A percentile compares a stretch with the other conserved stretches of the same genome.
Conservation (phyloP, 306 rosid species). For the Cicer yamashitae region DNA sequence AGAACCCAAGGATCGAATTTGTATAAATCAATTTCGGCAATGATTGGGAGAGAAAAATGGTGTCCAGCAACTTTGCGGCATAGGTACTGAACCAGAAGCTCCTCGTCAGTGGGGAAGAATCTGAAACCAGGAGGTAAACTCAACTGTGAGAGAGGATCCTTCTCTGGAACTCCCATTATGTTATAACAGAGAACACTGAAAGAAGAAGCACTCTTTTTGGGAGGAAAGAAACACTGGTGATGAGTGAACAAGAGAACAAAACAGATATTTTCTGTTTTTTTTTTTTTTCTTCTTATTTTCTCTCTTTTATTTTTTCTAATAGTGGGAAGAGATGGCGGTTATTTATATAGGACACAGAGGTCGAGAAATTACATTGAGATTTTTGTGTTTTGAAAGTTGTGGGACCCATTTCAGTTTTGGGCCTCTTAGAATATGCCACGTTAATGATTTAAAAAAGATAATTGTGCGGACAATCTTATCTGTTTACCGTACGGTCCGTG, state of each 20-base stretch:
- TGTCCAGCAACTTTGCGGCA: constrained; percentile 93
- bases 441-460: constrained; percentile 19
- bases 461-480: constrained; percentile 78
- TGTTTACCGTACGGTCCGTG: constrained; percentile 49
- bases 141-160: constrained; percentile 69
- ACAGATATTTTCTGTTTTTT: not conserved
- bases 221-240: too few species aligned
- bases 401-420: constrained; percentile 47
- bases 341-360: constrained; percentile 49
- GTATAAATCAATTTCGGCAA: constrained; percentile 85
- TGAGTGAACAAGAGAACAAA: not conserved
- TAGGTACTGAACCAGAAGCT: constrained; percentile 86
- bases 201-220: too few species aligned
- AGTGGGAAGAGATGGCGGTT: constrained; percentile 33
- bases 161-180: constrained; percentile 66
- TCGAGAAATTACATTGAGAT: constrained; percentile 53
- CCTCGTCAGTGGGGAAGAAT: constrained; percentile 88
- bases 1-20: constrained; percentile 92
- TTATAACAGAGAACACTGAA: not conserved
- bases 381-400: constrained; percentile 43
- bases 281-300: not conserved
- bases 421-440: constrained; percentile 54
- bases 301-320: constrained; percentile 22
- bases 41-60: constrained; percentile 75
- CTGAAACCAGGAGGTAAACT: constrained; percentile 92